These are phyloP conservation scores for Neonectria punicea DNA, from an alignment of 2,329 filamentous ascomycete species.

Conservation along the genomic window DNA sequence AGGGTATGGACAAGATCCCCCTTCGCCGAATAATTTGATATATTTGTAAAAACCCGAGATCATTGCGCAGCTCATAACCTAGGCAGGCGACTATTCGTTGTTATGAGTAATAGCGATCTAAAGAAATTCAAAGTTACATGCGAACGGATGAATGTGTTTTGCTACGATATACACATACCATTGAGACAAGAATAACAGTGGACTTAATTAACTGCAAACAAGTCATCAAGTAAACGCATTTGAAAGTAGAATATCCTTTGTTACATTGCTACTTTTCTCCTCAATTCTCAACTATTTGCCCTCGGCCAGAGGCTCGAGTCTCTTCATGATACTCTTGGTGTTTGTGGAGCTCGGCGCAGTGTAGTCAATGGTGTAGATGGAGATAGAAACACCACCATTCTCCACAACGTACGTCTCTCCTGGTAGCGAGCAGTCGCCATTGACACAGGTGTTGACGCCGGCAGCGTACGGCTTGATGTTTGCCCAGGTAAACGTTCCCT, in stretches of 20 bases:
- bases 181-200: not conserved
- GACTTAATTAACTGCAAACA: not conserved
- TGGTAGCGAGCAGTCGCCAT: constrained; percentile 61
- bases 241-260: not conserved
- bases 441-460: constrained; percentile 60
- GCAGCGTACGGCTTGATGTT: constrained; percentile 51
- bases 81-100: no score
- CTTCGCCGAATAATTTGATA: no score
- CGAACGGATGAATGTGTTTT: not conserved
- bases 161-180: not conserved
- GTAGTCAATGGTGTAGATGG: constrained; percentile 62
- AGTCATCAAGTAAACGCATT: not conserved
- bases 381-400: constrained; percentile 54
- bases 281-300: not conserved
- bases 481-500: constrained; percentile 55
- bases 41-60: no score
- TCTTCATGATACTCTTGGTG: constrained; percentile 39
- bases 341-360: constrained; percentile 52
- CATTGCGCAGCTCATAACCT: no score
- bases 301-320: constrained; percentile 33
- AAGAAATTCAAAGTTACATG: no score
- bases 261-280: not conserved
- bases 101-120: no score
- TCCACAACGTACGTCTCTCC: constrained; percentile 61
- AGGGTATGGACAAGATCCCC: no score